Evolutionary conservation across 2,329 filamentous ascomycete species (phyloP), one percentile per base, ranked within the genome.

Genomic region (Epichloe bromicola): DNA sequence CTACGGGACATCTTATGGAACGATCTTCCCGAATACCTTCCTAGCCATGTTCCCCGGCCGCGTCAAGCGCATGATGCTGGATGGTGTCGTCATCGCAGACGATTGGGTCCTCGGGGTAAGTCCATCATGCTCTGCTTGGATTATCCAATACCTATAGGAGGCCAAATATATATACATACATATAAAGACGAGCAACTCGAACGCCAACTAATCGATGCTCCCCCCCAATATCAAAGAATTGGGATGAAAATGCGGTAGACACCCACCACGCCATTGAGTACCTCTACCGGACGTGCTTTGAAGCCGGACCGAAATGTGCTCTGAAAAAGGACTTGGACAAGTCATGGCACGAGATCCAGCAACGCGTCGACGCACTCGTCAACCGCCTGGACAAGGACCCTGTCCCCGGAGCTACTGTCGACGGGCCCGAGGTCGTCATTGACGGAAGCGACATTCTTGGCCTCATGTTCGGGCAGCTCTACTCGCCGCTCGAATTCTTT

Each of bases 1-100:
- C 53, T 71, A 68, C 64, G 71, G 72, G 0, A 65, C 74, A 46
- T 71, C 68, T n/a, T 75, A 75, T 6, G 57, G 58, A 8, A 61
- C 57, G 6, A 14, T 57, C 0, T 44, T 61, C 1, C 59, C 59
- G 1, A 61, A 59, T 36, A 56, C 56, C 0, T 59, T 61, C 36
- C 46, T 57, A 1, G 60, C 58, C 15, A 61, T 61, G 59, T 61
- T 56, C 40, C 59, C 57, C 3, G 56, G 56, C 1, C 54, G 59
- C 2, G 58, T 71, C 2, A 65, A 61, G 1, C 62, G 67, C 34
- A 62, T 72, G 55, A 62, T 71, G 2, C 53, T 67, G 2, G 65
- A 67, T 19, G 65, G 59, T 1, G 58, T 68, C 12, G 59, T 59
- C 5, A 61, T 67, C 38, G 50, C 58, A 1, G 54, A 66, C 15